A percentile compares a stretch with the other conserved stretches of the same genome.
Conservation (phyloP, 139 green algal genomes). For the Eudorina sp. region DNA sequence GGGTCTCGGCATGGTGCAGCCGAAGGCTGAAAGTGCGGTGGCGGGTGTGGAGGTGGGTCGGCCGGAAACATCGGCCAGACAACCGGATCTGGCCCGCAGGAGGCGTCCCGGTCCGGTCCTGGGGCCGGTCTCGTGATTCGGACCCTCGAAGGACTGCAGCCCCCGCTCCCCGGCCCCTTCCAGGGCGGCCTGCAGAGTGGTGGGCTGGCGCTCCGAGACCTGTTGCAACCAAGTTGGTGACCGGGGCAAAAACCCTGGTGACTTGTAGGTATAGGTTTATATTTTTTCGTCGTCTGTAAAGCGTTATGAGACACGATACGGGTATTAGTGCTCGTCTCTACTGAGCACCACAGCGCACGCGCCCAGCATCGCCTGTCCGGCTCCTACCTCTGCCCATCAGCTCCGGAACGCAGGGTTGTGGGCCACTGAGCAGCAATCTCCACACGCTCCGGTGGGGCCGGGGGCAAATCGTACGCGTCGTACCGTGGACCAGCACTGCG, state of each 20-base stretch:
- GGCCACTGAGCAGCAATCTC: slow-evolving; percentile 24
- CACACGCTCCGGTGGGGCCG: neutral
- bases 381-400: too few relatives aligned
- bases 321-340: too few relatives aligned
- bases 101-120: neutral
- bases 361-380: too few relatives aligned
- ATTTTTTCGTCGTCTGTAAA: too few relatives aligned
- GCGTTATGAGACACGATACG: too few relatives aligned
- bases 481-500: neutral
- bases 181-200: neutral
- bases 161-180: neutral
- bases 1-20: slow-evolving; percentile 19
- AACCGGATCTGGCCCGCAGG: neutral
- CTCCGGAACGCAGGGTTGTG: neutral
- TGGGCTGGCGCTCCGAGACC: slow-evolving; percentile 19
- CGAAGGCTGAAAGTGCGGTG: neutral
- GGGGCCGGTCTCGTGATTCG: neutral
- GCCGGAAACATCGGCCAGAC: neutral
- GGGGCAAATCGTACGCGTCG: neutral
- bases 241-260: too few relatives aligned
- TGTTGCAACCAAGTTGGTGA: too few relatives aligned
- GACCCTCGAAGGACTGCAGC: neutral
- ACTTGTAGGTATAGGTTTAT: too few relatives aligned
- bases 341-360: too few relatives aligned
- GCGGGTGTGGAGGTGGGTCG: neutral